Base-by-base conservation (phyloP, 139 green algal genomes). In the Coccomyxa sp. region DNA sequence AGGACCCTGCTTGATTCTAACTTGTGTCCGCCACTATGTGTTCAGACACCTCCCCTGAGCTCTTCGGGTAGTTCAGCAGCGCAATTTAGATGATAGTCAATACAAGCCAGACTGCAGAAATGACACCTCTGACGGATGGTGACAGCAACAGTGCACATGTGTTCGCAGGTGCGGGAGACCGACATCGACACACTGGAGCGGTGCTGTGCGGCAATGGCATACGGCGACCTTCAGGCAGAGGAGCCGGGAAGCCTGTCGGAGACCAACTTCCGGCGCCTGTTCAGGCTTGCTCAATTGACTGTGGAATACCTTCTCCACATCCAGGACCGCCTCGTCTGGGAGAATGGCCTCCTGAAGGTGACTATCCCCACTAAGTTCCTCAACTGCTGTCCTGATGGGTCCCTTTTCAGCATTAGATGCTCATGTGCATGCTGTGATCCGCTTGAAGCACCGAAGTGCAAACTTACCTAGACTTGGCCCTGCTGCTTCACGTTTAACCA, bases 291-390 rank as follows among this genome's bases (percentile, higher is more conserved):
- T 16, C 94, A 97, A 92, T 90, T 97, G 79, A 90, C 91, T 27
- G 82, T 93, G 13, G 90, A 96, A 85, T 97, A 97, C 81, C 85
- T 97, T 84, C 90, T 97, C 67, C 91, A 96, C 67, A 92, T 96
- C 14, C 93, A 97, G 82, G 90, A 95, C 77, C 90, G 88, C 77
- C 86, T 96, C 13, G 67, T 84, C 31, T 28, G 28, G 25, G 79
- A 86, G 58, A 85, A 81, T n/a, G 63, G 57, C 25, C 60, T 32
- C 18, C 71, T 84, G 10, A 84, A 86, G 85, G 85, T 88, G 11
- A 0, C 30, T 16, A 7, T 32, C 11, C 45, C 1, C 63, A 21
- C 10, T 25, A 4, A 10, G 18, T 80, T 27, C 15, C 7, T 63
- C 13, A 31, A 4, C 16, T 3, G 79, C 87, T 31, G 38, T 7